Evolutionary conservation across 768 basidiomycete genomes (phyloP).

Genomic region (Termitomyces titanicus): DNA sequence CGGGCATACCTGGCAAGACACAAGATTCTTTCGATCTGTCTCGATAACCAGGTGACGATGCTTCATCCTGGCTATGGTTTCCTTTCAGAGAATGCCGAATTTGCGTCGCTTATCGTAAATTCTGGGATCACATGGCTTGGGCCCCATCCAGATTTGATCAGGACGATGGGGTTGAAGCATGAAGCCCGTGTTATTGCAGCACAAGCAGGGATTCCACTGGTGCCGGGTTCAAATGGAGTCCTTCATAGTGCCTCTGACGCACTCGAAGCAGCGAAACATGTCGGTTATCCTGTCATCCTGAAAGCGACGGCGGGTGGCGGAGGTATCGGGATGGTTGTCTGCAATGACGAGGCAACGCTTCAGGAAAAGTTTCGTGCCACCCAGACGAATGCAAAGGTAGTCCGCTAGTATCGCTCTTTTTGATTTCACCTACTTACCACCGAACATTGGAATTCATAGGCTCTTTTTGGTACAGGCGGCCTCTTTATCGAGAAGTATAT

Average conservation of each 20-base stretch:
- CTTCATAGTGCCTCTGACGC: slow-evolving; percentile 39
- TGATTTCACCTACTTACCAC: no score
- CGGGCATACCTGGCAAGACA: slow-evolving; percentile 37
- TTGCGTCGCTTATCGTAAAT: slow-evolving; percentile 41
- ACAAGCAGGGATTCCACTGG: slow-evolving; percentile 46
- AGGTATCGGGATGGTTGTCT: slow-evolving; percentile 64
- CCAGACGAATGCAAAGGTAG: slow-evolving; percentile 42
- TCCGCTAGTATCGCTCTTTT: background rate
- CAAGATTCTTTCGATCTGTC: slow-evolving; percentile 40
- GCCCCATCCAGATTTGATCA: slow-evolving; percentile 46
- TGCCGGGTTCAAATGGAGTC: slow-evolving; percentile 55
- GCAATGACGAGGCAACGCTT: slow-evolving; percentile 37
- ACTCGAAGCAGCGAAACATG: slow-evolving; percentile 28
- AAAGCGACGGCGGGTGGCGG: slow-evolving; percentile 71
- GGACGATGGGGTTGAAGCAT: slow-evolving; percentile 60
- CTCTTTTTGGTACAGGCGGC: slow-evolving; percentile 44
- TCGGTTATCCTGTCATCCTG: slow-evolving; percentile 62
- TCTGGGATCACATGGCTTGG: slow-evolving; percentile 58
- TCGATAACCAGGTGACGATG: slow-evolving; percentile 39
- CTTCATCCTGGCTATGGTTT: slow-evolving; percentile 67
- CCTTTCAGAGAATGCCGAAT: slow-evolving; percentile 58
- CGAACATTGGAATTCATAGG: background rate
- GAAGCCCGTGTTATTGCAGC: slow-evolving; percentile 44
- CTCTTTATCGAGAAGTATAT: slow-evolving; percentile 63
- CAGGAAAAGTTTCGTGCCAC: slow-evolving; percentile 29